Percentiles rank a stretch among this genome's conserved stretches.
Conservation (phyloP, 1,284 basidiomycete genomes). For the Ganoderma multipileum region DNA sequence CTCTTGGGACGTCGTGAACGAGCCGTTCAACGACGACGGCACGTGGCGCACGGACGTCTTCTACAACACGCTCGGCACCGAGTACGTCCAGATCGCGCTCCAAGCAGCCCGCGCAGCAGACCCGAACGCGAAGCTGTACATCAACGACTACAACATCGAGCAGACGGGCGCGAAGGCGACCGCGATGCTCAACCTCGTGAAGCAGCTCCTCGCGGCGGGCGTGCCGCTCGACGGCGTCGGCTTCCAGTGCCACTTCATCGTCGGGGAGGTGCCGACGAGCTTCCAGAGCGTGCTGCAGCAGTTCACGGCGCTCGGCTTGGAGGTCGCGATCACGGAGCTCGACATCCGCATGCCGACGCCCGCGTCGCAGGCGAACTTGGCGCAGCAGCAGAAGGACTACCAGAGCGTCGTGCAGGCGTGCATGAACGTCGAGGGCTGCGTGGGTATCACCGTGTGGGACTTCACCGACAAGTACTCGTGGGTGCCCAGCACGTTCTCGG, state of each 20-base stretch:
- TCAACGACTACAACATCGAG: slow-evolving; percentile 63
- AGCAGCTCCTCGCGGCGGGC: slow-evolving; percentile 46
- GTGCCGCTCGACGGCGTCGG: slow-evolving; percentile 59
- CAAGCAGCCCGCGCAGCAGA: slow-evolving; percentile 54
- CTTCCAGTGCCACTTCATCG: slow-evolving; percentile 57
- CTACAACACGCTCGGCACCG: slow-evolving; percentile 52
- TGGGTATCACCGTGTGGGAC: slow-evolving; percentile 60
- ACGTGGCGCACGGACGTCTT: slow-evolving; percentile 57
- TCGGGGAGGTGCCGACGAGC: slow-evolving; percentile 50
- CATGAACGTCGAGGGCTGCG: slow-evolving; percentile 48
- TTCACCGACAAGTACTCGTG: slow-evolving; percentile 52
- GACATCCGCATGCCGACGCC: slow-evolving; percentile 61
- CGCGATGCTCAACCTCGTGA: slow-evolving; percentile 53
- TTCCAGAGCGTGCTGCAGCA: slow-evolving; percentile 50
- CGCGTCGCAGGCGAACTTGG: slow-evolving; percentile 49
- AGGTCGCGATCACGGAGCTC: slow-evolving; percentile 63
- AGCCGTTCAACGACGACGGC: slow-evolving; percentile 68
- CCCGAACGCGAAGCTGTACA: slow-evolving; percentile 47
- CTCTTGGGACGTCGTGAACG: slow-evolving; percentile 49
- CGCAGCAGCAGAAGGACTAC: slow-evolving; percentile 58
- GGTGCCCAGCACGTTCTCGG: slow-evolving; percentile 43
- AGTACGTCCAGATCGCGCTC: slow-evolving; percentile 53
- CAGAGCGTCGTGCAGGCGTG: slow-evolving; percentile 53
- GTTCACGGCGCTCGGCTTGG: slow-evolving; percentile 57
- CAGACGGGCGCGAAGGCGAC: slow-evolving; percentile 49